Evolutionary conservation across 768 basidiomycete genomes (phyloP), one percentile per base, ranked within the genome.

Genomic region (Clitopilus passeckerianus): DNA sequence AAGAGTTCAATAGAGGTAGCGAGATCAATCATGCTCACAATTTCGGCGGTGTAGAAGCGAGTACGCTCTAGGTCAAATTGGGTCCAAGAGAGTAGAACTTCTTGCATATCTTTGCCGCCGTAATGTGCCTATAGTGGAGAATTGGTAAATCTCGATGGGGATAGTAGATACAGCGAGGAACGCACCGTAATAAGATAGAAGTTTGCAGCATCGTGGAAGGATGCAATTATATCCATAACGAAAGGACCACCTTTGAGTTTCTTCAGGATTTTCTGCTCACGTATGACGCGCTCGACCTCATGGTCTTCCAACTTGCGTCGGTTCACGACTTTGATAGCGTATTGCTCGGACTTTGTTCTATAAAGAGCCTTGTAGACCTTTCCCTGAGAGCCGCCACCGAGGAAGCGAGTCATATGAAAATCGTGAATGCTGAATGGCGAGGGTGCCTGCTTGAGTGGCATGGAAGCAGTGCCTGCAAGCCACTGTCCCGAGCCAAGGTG

Each of bases 21-120:
- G 5, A 24, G 24, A 20, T 20, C 23, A 23, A 24, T 53, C 20
- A 59, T 64, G 59, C 37, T 9, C 20, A 71, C 72, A 43, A 73
- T 61, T 62, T 73, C 67, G 1, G 70, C 70, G 12, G 61, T 62
- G 55, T 73, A 73, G 54, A 73, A 72, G 30, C 57, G 65, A 6
- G 69, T 43, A 10, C 37, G 35, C 8, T 43, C 44, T 34, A 44
- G 33, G 30, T 59, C 33, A 34, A 64, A 64, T 12, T 23, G 33
- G 15, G 57, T 60, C 24, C 35, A 57, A 35, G 22, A 24, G 7
- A 43, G 54, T 8, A 61, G 46, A 12, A 46, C 50, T 14, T 34
- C 33, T n/a, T 57, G 59, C 14, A 67, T 61, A 37, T 62, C 65
- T 2, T 64, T 64, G 23, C 63, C 63, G 2, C 60, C 43, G 22